These are phyloP conservation scores for Rosa rugosa DNA, from an alignment of 306 rosid species.

Conservation along the genomic window DNA sequence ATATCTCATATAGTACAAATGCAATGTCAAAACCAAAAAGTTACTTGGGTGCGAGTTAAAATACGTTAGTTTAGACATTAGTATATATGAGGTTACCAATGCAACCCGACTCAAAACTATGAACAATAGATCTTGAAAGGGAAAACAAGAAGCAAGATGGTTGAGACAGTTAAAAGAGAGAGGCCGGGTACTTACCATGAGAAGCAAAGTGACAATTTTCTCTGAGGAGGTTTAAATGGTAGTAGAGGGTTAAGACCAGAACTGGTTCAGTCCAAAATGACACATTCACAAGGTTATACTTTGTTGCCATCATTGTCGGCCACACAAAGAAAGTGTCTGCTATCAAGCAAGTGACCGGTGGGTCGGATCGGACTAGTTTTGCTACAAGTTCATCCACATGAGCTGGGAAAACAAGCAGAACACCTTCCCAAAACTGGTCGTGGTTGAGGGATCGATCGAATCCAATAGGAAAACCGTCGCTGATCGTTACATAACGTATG, in stretches of 20 bases:
- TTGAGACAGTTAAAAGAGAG: not conserved
- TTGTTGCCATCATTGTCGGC: constrained; percentile 25
- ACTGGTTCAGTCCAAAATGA: constrained; percentile 39
- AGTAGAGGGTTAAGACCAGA: constrained; percentile 27
- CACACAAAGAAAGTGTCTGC: constrained; percentile 32
- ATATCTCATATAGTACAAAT: too few species aligned
- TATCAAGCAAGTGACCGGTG: constrained; percentile 30
- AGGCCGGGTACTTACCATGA: constrained; percentile 8
- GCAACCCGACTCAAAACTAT: not conserved
- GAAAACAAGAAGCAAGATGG: not conserved
- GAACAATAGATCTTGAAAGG: not conserved
- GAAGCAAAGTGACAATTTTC: constrained; percentile 33
- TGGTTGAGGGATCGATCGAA: constrained; percentile 31
- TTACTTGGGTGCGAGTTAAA: not conserved
- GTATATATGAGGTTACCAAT: not conserved
- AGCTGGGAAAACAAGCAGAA: constrained; percentile 18
- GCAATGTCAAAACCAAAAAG: not conserved
- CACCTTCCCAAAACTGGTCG: constrained; percentile 25
- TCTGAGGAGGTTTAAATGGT: constrained; percentile 27
- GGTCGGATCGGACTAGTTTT: constrained; percentile 21
- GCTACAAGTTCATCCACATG: constrained; percentile 33
- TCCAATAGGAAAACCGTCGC: constrained; percentile 24
- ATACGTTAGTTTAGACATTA: not conserved
- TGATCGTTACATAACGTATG: constrained; percentile 22
- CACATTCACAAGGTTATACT: constrained; percentile 28